Percentiles rank a stretch among this genome's conserved stretches.
phyloP scores from a whole-genome alignment of 208 protist species.

The Naegleria lovaniensis region DNA sequence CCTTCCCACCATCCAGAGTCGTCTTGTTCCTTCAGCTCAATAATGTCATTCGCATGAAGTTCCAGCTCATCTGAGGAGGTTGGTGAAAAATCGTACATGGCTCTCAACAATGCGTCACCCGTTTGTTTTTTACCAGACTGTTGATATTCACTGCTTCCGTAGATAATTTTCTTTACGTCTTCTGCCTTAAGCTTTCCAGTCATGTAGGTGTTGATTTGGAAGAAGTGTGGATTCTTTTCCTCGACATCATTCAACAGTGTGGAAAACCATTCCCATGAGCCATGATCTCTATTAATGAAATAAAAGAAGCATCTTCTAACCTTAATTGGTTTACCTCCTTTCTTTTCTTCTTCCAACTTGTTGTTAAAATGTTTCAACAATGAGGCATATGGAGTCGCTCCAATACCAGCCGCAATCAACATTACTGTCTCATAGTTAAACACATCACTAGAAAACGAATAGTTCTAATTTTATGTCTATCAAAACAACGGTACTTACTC shows the following conservation, averaged over 20 bases:
- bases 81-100: background rate
- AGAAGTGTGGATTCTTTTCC: background rate
- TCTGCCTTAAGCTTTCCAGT: background rate
- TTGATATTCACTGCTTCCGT: background rate
- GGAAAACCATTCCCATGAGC: constrained; percentile 20
- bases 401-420: constrained; percentile 62
- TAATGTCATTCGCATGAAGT: background rate
- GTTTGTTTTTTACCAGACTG: background rate
- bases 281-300: constrained; percentile 23
- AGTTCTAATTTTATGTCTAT: too few relatives aligned
- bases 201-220: background rate
- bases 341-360: background rate
- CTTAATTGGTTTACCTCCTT: background rate
- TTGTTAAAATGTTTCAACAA: constrained; percentile 51
- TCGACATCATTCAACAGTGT: background rate
- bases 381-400: constrained; percentile 61
- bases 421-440: constrained; percentile 53
- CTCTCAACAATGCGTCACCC: background rate
- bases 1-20: constrained; percentile 24
- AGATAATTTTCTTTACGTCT: background rate
- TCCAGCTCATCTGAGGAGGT: constrained; percentile 19
- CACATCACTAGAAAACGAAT: constrained; percentile 43
- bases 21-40: background rate
- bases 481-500: too few relatives aligned
- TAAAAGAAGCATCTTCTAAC: constrained; percentile 18